phyloP scores from a whole-genome alignment of 768 basidiomycete genomes.

The Kondoa malvinella region DNA sequence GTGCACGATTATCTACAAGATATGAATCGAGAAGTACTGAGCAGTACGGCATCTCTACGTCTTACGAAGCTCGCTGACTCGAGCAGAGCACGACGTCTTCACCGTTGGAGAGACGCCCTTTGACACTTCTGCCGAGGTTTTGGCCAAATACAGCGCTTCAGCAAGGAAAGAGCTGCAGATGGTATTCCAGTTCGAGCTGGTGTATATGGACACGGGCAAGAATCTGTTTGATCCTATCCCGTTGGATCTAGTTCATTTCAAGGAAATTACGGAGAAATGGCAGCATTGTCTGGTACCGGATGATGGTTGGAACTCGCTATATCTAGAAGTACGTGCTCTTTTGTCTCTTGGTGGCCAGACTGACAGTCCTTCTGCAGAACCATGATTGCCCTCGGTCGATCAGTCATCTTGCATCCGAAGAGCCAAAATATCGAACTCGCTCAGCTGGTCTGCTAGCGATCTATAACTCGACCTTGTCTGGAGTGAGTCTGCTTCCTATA shows the following conservation, averaged over 20 bases:
- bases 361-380: not conserved
- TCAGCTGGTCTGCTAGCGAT: constrained; percentile 51
- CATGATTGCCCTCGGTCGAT: constrained; percentile 37
- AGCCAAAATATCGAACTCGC: constrained; percentile 40
- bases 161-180: constrained; percentile 43
- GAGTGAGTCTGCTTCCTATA: constrained; percentile 44
- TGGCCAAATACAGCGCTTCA: constrained; percentile 39
- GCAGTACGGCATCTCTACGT: constrained; percentile 52
- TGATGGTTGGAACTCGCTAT: constrained; percentile 2
- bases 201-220: not conserved
- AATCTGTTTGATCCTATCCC: not conserved
- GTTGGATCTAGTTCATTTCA: constrained; percentile 11
- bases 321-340: not conserved
- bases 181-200: constrained; percentile 48
- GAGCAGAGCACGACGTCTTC: constrained; percentile 14
- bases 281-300: constrained; percentile 1
- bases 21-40: constrained; percentile 46
- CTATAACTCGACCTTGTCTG: constrained; percentile 26
- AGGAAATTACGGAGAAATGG: constrained; percentile 11
- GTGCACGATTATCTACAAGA: constrained; percentile 53
- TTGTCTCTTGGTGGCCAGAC: not conserved
- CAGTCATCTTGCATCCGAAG: constrained; percentile 51
- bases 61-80: constrained; percentile 32
- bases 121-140: not conserved
- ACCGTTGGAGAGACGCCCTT: not conserved